phyloP scores from a whole-genome alignment of 768 basidiomycete species.

The Fistulinella prunicolor region DNA sequence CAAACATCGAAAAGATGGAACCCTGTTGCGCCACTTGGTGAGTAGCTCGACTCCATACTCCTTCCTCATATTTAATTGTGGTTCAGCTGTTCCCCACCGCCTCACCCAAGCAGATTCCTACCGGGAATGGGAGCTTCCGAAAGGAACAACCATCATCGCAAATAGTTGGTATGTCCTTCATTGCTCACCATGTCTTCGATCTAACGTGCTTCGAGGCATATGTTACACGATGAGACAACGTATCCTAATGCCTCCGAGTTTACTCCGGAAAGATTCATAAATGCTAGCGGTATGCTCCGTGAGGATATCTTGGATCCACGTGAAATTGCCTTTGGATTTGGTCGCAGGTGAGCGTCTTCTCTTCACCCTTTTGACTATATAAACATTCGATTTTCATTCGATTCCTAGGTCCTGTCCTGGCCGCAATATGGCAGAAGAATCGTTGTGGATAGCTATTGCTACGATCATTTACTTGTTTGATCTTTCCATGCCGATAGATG shows the following conservation, averaged over 20 bases:
- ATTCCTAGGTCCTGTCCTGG: slow-evolving; percentile 2
- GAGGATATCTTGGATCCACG: slow-evolving; percentile 2
- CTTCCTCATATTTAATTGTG: not conserved
- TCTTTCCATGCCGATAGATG: slow-evolving; percentile 2
- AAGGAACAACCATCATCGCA: slow-evolving; percentile 2
- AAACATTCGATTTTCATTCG: too few species aligned
- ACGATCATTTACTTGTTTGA: slow-evolving; percentile 2
- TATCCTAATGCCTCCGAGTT: slow-evolving; percentile 3
- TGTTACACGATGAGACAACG: slow-evolving; percentile 1
- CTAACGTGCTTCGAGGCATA: slow-evolving; percentile 2
- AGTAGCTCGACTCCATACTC: not conserved
- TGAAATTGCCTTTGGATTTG: slow-evolving; percentile 7
- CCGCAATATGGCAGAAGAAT: slow-evolving; percentile 3
- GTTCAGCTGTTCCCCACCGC: slow-evolving; percentile 1
- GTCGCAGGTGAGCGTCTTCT: not conserved
- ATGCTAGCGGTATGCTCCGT: not conserved
- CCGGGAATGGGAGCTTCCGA: slow-evolving; percentile 1
- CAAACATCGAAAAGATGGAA: slow-evolving; percentile 1
- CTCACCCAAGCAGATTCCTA: slow-evolving; percentile 2
- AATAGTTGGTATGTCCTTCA: not conserved
- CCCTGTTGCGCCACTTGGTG: slow-evolving; percentile 7
- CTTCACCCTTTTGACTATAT: not conserved
- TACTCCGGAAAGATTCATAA: slow-evolving; percentile 1
- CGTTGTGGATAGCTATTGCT: slow-evolving; percentile 3
- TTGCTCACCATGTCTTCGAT: not conserved